Evolutionary conservation across 257 asterid genomes (phyloP).

Genomic region (Scutellaria baicalensis): DNA sequence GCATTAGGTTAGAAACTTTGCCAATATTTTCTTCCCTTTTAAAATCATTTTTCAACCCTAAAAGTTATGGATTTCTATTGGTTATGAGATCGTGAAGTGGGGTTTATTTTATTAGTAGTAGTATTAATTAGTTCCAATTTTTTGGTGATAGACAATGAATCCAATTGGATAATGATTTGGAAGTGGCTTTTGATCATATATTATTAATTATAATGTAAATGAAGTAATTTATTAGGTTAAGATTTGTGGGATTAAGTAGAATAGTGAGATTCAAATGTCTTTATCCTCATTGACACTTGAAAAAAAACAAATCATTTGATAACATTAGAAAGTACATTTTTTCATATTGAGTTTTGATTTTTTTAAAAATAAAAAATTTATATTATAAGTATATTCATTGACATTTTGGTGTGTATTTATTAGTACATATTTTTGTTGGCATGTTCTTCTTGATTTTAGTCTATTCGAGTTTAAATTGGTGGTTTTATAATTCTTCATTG

Average conservation of each 20-base stretch:
- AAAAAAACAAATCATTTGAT: too few relatives aligned
- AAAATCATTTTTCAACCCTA: neutral
- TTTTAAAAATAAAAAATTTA: neutral
- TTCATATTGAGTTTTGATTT: neutral
- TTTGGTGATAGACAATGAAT: neutral
- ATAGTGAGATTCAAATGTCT: slow-evolving; percentile 10
- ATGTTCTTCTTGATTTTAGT: neutral
- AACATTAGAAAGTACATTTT: too few relatives aligned
- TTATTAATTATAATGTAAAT: neutral
- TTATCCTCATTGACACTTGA: neutral
- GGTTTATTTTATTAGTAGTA: neutral
- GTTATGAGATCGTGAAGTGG: neutral
- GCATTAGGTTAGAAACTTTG: slow-evolving; percentile 21
- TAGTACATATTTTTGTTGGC: too few relatives aligned
- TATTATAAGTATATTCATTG: neutral
- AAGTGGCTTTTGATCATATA: neutral
- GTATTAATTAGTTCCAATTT: too few relatives aligned
- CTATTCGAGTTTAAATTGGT: too few relatives aligned
- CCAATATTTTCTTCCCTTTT: neutral
- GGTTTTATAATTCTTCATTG: too few relatives aligned
- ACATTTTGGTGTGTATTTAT: too few relatives aligned
- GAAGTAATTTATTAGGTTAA: slow-evolving; percentile 16
- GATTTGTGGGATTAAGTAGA: slow-evolving; percentile 21
- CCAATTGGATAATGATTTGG: neutral
- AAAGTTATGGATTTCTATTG: slow-evolving; percentile 8